Evolutionary conservation across 768 basidiomycete species (phyloP).

Genomic region (Candolleomyces aberdarensis): DNA sequence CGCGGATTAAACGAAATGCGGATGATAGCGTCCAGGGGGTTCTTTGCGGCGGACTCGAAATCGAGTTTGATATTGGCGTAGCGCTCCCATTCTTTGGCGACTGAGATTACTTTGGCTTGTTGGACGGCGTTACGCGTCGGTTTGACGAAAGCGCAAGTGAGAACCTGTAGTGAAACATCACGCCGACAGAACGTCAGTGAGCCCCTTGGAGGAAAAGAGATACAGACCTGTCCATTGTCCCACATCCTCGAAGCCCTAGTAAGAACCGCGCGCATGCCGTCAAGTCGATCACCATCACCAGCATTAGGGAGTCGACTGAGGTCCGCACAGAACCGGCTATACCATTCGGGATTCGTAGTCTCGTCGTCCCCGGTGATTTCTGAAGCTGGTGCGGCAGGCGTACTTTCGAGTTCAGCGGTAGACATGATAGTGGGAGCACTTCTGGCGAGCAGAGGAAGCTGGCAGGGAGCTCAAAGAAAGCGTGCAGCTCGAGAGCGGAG

Average conservation of each 20-base stretch:
- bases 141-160: conserved; percentile 1
- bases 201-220: background rate
- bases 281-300: background rate
- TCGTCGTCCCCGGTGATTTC: background rate
- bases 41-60: background rate
- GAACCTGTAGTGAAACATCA: background rate
- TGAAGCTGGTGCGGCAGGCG: background rate
- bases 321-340: background rate
- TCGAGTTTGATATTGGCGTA: conserved; percentile 14
- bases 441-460: background rate
- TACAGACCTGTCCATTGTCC: conserved; percentile 4
- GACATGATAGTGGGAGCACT: background rate
- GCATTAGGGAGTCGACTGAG: background rate
- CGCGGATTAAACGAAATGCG: conserved; percentile 11
- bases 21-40: background rate
- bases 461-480: no score
- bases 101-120: conserved; percentile 10
- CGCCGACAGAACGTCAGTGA: background rate
- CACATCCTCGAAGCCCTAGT: background rate
- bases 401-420: background rate
- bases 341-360: background rate
- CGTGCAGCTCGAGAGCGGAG: no score
- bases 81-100: conserved; percentile 15
- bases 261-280: conserved; percentile 4
- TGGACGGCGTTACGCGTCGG: background rate